These are phyloP conservation scores for Coemansia sp. DNA, from an alignment of 192 early-diverging fungal genomes.

Conservation along the genomic window DNA sequence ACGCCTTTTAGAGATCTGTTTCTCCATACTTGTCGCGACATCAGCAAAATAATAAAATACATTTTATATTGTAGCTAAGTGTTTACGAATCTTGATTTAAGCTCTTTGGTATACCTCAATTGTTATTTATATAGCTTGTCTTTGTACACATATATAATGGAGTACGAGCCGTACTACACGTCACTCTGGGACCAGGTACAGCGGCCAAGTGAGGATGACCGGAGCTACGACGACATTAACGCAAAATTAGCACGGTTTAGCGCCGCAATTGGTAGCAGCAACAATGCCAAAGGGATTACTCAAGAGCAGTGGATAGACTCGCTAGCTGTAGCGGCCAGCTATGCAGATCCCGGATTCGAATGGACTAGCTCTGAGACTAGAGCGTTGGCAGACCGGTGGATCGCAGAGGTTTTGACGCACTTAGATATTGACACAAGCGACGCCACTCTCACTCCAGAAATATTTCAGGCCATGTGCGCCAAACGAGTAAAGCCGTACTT, in stretches of 20 bases:
- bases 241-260: neutral
- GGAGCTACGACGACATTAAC: neutral
- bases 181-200: slow-evolving; percentile 31
- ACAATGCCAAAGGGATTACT: neutral
- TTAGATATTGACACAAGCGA: neutral
- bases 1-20: no score
- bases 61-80: neutral
- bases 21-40: neutral
- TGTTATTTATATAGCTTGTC: neutral
- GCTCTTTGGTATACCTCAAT: neutral
- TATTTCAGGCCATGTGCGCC: slow-evolving; percentile 19
- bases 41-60: neutral
- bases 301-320: slow-evolving; percentile 17
- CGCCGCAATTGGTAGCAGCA: neutral
- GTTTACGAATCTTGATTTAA: neutral
- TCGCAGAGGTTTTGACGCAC: slow-evolving; percentile 7
- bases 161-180: slow-evolving; percentile 24
- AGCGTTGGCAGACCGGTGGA: slow-evolving; percentile 16
- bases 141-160: neutral
- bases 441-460: neutral
- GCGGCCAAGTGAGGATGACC: neutral
- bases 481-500: slow-evolving; percentile 38
- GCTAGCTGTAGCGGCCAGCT: slow-evolving; percentile 32
- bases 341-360: slow-evolving; percentile 16
- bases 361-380: slow-evolving; percentile 14